Conservation (phyloP, 108 stramenopile genomes). For the Nannochloropsis gaditana region DNA sequence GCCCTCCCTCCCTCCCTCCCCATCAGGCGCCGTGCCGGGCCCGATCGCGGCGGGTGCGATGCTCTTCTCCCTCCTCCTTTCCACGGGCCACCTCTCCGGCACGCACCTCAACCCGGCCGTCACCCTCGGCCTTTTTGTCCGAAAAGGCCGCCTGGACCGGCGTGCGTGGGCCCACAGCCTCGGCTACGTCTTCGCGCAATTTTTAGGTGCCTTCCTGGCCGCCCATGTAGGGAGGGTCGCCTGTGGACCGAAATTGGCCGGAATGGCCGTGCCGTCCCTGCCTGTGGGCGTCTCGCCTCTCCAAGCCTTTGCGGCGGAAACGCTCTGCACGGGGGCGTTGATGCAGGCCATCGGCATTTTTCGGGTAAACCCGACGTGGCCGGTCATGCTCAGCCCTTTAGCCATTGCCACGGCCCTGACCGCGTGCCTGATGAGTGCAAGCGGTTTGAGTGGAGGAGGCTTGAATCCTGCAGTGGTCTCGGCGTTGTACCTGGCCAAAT, state of each 20-base stretch:
- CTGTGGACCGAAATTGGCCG: neutral
- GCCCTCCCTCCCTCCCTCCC: neutral
- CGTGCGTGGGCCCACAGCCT: neutral
- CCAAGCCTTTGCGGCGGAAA: neutral
- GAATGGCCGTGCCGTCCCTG: neutral
- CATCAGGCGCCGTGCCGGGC: neutral
- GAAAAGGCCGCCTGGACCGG: neutral
- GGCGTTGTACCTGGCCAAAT: neutral
- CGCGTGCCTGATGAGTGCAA: neutral
- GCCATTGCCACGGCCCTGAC: neutral
- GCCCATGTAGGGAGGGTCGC: neutral
- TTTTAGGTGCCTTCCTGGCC: neutral
- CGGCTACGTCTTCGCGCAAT: neutral
- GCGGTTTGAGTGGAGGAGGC: neutral
- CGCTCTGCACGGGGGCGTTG: neutral
- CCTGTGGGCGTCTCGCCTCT: neutral
- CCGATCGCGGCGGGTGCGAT: neutral
- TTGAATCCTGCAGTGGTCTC: neutral
- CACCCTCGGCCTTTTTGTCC: neutral
- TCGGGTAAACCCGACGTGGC: neutral
- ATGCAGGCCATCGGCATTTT: neutral
- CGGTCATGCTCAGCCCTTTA: neutral
- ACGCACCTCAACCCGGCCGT: constrained; percentile 21
- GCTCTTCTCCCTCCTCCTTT: neutral
- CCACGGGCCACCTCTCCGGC: neutral